A percentile compares a stretch with the other conserved stretches of the same genome.
phyloP scores from a whole-genome alignment of 768 basidiomycete genomes.

The Gelatoporia subvermispora region DNA sequence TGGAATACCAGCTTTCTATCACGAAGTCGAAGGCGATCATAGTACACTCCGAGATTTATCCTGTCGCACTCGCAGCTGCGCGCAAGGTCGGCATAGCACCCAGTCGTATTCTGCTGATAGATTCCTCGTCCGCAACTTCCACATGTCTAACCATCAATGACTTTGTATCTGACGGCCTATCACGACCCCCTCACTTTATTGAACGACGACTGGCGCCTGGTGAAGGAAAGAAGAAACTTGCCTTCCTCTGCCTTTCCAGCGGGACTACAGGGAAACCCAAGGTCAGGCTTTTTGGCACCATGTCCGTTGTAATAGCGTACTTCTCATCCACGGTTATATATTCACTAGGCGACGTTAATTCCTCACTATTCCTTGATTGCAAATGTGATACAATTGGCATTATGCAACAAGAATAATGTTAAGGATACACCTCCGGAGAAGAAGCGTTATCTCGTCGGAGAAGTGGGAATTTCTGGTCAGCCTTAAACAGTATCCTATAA shows the following conservation, averaged over 20 bases:
- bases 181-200: constrained; percentile 31
- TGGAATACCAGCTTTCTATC: constrained; percentile 21
- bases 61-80: constrained; percentile 16
- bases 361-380: constrained; percentile 33
- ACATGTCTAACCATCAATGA: constrained; percentile 35
- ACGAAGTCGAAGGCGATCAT: constrained; percentile 19
- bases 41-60: constrained; percentile 14
- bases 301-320: constrained; percentile 48
- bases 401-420: too few species aligned
- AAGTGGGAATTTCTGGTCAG: too few species aligned
- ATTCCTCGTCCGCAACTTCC: neutral
- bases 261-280: constrained; percentile 76
- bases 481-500: too few species aligned
- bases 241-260: constrained; percentile 69
- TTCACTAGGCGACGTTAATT: constrained; percentile 33
- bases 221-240: constrained; percentile 66
- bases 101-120: constrained; percentile 17
- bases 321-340: constrained; percentile 43
- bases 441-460: too few species aligned
- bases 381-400: constrained; percentile 25
- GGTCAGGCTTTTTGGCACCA: constrained; percentile 47
- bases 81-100: constrained; percentile 10
- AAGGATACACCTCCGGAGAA: too few species aligned
- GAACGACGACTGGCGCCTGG: constrained; percentile 50
- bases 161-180: constrained; percentile 47